Evolutionary conservation across 768 basidiomycete species (phyloP).

Genomic region (Mycena epipterygia): DNA sequence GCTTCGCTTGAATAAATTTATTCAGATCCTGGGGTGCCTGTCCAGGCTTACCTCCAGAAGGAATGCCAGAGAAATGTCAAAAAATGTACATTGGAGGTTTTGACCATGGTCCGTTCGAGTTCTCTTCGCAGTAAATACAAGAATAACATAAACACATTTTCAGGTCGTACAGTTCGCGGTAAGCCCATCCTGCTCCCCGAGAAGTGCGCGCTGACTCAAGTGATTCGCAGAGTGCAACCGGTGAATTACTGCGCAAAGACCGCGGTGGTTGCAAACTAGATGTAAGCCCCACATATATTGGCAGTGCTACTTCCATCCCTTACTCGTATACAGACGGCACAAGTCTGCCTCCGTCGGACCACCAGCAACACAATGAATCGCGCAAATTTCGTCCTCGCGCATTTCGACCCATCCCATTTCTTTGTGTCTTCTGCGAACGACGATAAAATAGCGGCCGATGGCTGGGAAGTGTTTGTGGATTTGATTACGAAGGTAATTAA

Average conservation of each 20-base stretch:
- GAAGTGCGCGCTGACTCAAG: not conserved
- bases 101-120: conserved; percentile 11
- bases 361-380: not conserved
- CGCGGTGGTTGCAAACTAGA: conserved; percentile 15
- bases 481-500: conserved; percentile 21
- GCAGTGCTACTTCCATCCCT: not conserved
- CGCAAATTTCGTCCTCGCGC: conserved; percentile 3
- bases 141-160: not conserved
- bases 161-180: conserved; percentile 18
- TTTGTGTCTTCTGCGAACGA: not conserved
- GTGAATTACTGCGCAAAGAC: conserved; percentile 6
- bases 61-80: not conserved
- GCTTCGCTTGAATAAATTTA: not conserved
- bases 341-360: conserved; percentile 10
- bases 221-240: not conserved
- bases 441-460: not conserved
- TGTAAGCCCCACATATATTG: not conserved
- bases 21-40: conserved; percentile 12
- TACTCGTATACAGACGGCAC: not conserved
- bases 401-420: conserved; percentile 21
- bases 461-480: conserved; percentile 7
- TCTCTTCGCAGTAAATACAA: not conserved
- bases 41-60: conserved; percentile 7
- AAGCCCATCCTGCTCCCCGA: not conserved
- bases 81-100: conserved; percentile 17